phyloP scores from a whole-genome alignment of 2,329 filamentous ascomycete species.

The Geosmithia flava region DNA sequence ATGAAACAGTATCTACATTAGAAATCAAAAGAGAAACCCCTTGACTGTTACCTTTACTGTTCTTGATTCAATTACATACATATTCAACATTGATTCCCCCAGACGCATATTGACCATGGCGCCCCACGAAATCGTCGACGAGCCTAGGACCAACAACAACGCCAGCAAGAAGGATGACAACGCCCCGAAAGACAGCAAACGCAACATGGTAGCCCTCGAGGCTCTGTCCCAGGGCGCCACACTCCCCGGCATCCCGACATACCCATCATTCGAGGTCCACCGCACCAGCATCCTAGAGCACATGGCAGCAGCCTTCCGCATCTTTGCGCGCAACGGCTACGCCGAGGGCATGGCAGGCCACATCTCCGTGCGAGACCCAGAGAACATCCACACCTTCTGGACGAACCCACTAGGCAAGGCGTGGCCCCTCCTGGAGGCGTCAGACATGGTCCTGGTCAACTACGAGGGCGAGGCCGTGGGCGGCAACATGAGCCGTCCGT shows the following conservation, averaged over 20 bases:
- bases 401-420: conserved; percentile 53
- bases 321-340: conserved; percentile 53
- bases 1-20: no score
- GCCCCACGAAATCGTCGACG: background rate
- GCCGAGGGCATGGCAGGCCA: conserved; percentile 59
- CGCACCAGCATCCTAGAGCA: conserved; percentile 35
- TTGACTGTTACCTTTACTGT: no score
- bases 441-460: conserved; percentile 57
- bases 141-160: background rate
- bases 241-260: conserved; percentile 9
- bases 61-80: no score
- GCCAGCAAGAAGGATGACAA: background rate
- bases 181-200: background rate
- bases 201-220: background rate
- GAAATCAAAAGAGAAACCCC: no score
- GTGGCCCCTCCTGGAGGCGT: conserved; percentile 52
- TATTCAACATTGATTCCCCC: background rate
- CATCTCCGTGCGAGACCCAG: conserved; percentile 53
- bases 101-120: background rate
- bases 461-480: conserved; percentile 47
- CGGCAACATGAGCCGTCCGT: conserved; percentile 42
- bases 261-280: conserved; percentile 10
- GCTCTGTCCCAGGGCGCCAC: background rate
- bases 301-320: conserved; percentile 55
- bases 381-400: conserved; percentile 50